Conservation (phyloP, 208 protist genomes). For the Leishmania amazonensis region DNA sequence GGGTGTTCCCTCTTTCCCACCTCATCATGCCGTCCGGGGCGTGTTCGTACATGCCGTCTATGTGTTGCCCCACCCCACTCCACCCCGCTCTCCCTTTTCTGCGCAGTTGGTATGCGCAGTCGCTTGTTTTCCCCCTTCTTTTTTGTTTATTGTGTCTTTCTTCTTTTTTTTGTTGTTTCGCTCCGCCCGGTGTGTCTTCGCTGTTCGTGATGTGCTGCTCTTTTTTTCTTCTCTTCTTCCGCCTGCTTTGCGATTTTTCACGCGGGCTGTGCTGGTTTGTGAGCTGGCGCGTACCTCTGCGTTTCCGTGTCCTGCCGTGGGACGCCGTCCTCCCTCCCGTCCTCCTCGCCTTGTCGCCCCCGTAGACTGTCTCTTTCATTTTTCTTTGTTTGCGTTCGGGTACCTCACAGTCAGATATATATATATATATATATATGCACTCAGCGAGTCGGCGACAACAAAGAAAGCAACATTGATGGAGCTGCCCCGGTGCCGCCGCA, state of each 20-base stretch:
- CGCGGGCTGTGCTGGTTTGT: background rate
- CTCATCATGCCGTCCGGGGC: background rate
- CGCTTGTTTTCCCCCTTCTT: background rate
- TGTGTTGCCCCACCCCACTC: background rate
- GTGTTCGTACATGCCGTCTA: background rate
- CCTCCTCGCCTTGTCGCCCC: background rate
- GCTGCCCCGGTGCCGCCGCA: background rate
- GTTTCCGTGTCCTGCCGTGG: background rate
- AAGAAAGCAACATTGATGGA: background rate
- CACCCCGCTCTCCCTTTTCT: background rate
- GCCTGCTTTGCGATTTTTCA: background rate
- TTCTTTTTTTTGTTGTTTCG: background rate
- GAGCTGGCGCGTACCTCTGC: background rate
- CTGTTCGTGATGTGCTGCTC: background rate
- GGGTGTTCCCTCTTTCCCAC: background rate
- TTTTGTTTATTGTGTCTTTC: slow-evolving; percentile 3
- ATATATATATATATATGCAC: too few relatives aligned
- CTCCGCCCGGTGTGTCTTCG: background rate
- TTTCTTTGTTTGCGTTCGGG: background rate
- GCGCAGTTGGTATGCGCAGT: background rate
- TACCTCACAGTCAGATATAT: background rate
- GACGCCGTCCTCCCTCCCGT: background rate
- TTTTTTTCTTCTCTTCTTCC: background rate
- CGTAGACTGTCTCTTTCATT: background rate
- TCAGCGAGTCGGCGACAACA: background rate